phyloP scores from a whole-genome alignment of 371 early-diverging fungal genomes.

The Mucor irregularis region DNA sequence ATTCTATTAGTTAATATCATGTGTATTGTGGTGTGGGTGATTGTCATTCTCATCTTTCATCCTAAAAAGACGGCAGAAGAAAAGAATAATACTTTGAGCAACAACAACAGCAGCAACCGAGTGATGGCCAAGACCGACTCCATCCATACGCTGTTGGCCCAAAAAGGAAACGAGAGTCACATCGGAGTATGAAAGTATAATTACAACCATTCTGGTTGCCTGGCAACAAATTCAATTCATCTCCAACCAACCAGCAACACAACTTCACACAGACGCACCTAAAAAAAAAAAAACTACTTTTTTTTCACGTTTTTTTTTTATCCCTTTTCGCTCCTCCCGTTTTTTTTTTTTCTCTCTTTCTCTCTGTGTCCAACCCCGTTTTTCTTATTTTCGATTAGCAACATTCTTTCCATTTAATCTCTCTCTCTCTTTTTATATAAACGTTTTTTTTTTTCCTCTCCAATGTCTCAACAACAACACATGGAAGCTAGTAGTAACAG shows the following conservation, averaged over 20 bases:
- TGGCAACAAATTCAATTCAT: too few species aligned
- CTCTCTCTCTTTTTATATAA: slow-evolving; percentile 5
- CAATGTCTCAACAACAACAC: slow-evolving; percentile 1
- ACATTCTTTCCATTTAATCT: too few species aligned
- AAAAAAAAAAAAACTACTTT: background rate
- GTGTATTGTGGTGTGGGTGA: slow-evolving; percentile 34
- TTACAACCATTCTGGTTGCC: too few species aligned
- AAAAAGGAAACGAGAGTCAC: too few species aligned
- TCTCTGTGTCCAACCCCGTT: background rate
- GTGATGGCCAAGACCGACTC: background rate
- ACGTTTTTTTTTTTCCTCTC: background rate
- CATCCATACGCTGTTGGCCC: too few species aligned
- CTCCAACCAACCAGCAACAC: too few species aligned
- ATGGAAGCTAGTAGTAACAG: slow-evolving; percentile 1
- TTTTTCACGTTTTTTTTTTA: slow-evolving; percentile 2
- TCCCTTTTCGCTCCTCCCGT: background rate
- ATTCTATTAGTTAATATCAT: slow-evolving; percentile 33
- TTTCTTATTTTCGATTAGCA: too few species aligned
- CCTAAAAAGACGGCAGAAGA: slow-evolving; percentile 24
- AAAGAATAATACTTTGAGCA: background rate
- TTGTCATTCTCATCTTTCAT: slow-evolving; percentile 47
- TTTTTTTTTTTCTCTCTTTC: background rate
- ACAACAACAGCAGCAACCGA: background rate
- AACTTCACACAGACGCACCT: background rate
- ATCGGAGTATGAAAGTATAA: too few species aligned